Evolutionary conservation across 108 stramenopile genomes (phyloP).

Genomic region (Pseudonitzschia delicatissima): DNA sequence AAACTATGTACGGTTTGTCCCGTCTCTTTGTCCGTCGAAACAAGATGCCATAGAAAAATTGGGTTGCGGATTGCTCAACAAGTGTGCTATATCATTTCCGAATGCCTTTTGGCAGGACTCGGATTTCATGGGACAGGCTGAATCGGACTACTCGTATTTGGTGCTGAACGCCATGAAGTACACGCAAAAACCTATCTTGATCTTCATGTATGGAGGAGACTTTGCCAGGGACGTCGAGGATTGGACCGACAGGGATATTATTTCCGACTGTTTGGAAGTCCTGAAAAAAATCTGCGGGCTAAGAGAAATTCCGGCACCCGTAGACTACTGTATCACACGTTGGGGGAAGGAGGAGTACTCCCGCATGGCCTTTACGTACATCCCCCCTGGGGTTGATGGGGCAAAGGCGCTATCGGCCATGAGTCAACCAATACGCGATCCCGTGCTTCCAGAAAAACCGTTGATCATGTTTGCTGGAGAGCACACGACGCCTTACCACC

Average conservation of each 20-base stretch:
- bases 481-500: constrained; percentile 89
- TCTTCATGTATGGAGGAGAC: constrained; percentile 76
- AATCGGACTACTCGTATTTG: constrained; percentile 48
- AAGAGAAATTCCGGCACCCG: constrained; percentile 42
- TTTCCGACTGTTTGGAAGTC: constrained; percentile 60
- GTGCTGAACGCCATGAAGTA: constrained; percentile 50
- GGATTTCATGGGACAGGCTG: constrained; percentile 73
- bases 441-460: constrained; percentile 25
- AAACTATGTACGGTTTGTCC: constrained; percentile 63
- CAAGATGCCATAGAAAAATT: constrained; percentile 68
- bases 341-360: constrained; percentile 77
- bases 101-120: constrained; percentile 73
- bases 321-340: constrained; percentile 71
- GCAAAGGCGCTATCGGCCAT: constrained; percentile 43
- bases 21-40: constrained; percentile 69
- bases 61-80: constrained; percentile 86
- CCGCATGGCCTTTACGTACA: constrained; percentile 64
- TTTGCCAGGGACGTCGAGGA: constrained; percentile 66
- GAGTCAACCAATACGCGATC: constrained; percentile 60
- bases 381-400: constrained; percentile 77
- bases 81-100: constrained; percentile 76
- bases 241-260: constrained; percentile 59
- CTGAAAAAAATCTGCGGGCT: constrained; percentile 50
- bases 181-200: constrained; percentile 56
- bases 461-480: constrained; percentile 92